Percentiles rank a stretch among this genome's conserved stretches.
phyloP scores from a whole-genome alignment of 257 asterid genomes.

The Fraxinus pennsylvanica region DNA sequence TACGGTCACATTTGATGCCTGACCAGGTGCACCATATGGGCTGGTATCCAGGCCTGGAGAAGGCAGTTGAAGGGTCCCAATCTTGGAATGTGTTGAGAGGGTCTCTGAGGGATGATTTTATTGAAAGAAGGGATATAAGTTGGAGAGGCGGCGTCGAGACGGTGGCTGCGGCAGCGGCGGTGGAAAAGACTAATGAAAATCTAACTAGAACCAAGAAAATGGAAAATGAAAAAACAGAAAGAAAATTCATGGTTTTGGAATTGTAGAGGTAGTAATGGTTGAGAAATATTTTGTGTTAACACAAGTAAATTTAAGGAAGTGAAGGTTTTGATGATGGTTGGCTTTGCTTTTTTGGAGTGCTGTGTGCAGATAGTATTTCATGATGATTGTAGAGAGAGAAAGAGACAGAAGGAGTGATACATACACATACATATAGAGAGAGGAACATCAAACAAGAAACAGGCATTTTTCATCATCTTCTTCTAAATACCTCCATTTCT shows the following conservation, averaged over 20 bases:
- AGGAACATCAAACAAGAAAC: background rate
- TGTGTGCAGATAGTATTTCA: slow-evolving; percentile 47
- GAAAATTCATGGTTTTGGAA: slow-evolving; percentile 48
- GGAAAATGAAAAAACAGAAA: background rate
- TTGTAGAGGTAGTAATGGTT: slow-evolving; percentile 18
- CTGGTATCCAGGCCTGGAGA: slow-evolving; percentile 37
- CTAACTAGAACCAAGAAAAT: slow-evolving; percentile 25
- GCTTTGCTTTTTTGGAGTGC: slow-evolving; percentile 79
- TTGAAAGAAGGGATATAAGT: slow-evolving; percentile 55
- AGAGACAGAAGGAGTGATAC: slow-evolving; percentile 9
- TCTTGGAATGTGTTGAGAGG: slow-evolving; percentile 56
- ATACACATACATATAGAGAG: background rate
- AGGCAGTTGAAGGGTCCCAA: slow-evolving; percentile 56
- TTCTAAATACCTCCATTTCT: background rate
- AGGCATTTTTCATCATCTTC: background rate
- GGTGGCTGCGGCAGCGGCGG: slow-evolving; percentile 7
- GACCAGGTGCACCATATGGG: slow-evolving; percentile 87
- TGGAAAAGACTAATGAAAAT: slow-evolving; percentile 7
- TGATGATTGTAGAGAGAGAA: slow-evolving; percentile 63
- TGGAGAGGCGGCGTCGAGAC: slow-evolving; percentile 45
- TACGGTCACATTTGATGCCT: slow-evolving; percentile 62
- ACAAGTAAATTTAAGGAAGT: slow-evolving; percentile 63
- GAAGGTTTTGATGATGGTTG: slow-evolving; percentile 51
- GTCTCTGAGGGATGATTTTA: slow-evolving; percentile 64
- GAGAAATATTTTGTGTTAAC: slow-evolving; percentile 37